A percentile compares a stretch with the other conserved stretches of the same genome.
These are phyloP conservation scores for Cryptosporidium andersoni DNA, from an alignment of 169 alveolate genomes.

Conservation along the genomic window DNA sequence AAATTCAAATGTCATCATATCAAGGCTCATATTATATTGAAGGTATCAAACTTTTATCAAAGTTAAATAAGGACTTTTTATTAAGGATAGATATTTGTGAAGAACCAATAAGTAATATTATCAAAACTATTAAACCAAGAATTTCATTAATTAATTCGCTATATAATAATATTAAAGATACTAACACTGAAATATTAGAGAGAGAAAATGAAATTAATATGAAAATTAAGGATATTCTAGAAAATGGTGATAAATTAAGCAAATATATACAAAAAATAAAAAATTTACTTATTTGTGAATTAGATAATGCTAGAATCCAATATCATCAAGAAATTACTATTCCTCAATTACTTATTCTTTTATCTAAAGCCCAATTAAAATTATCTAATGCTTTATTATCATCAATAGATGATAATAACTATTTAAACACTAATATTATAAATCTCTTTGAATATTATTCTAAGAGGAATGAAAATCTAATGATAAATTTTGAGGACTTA, in stretches of 20 bases:
- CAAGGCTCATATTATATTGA: constrained; percentile 1
- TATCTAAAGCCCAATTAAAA: constrained; percentile 55
- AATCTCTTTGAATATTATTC: constrained; percentile 7
- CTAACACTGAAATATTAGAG: background rate
- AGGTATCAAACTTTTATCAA: constrained; percentile 7
- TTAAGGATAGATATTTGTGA: background rate
- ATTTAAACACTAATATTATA: background rate
- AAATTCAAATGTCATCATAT: constrained; percentile 4
- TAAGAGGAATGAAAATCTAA: constrained; percentile 11
- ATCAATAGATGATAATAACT: background rate
- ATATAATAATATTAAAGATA: constrained; percentile 5
- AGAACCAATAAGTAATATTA: constrained; percentile 2
- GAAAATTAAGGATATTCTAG: constrained; percentile 16
- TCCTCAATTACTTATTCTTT: constrained; percentile 38
- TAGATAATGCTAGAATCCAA: constrained; percentile 26
- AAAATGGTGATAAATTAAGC: background rate
- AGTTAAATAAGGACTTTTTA: constrained; percentile 3
- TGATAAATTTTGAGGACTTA: constrained; percentile 6
- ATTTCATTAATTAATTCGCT: constrained; percentile 2
- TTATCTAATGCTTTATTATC: too few relatives aligned
- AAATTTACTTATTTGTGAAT: constrained; percentile 18
- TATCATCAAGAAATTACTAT: constrained; percentile 43
- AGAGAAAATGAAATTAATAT: constrained; percentile 17
- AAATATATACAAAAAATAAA: constrained; percentile 7
- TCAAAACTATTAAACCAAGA: constrained; percentile 9